Percentiles rank a stretch among this genome's conserved stretches.
These are phyloP conservation scores for Bodo saltans DNA, from an alignment of 78 protist species.

Conservation along the genomic window DNA sequence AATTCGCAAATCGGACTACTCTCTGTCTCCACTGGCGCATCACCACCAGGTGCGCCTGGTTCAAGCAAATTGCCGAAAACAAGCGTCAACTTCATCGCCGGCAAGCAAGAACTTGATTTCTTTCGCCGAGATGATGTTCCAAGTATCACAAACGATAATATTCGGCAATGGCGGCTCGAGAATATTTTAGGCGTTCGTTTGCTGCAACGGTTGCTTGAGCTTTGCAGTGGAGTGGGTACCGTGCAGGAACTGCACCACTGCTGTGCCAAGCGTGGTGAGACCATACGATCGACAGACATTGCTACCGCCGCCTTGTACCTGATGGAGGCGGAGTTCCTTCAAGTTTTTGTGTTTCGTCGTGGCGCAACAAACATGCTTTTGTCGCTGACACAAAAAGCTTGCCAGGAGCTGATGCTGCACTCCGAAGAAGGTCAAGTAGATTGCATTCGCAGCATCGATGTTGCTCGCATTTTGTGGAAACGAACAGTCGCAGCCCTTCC, in stretches of 20 bases:
- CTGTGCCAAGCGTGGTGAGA: background rate
- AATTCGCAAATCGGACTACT: too few species aligned
- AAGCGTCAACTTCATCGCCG: background rate
- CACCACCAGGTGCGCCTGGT: too few species aligned
- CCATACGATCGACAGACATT: background rate
- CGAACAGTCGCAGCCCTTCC: background rate
- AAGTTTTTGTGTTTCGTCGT: background rate
- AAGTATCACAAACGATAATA: background rate
- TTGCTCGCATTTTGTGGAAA: background rate
- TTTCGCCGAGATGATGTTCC: background rate
- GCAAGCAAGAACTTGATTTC: background rate
- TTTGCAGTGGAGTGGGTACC: background rate
- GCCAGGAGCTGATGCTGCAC: background rate
- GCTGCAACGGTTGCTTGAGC: background rate
- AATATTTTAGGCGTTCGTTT: background rate
- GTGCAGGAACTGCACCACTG: background rate
- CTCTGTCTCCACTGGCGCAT: too few species aligned
- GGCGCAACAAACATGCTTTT: background rate
- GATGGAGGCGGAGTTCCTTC: background rate
- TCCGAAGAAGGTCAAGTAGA: background rate
- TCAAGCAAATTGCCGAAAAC: too few species aligned
- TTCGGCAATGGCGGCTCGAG: background rate
- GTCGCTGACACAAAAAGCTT: background rate
- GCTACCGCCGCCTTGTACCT: background rate
- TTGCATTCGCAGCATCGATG: background rate